These are phyloP conservation scores for Heliamphora exappendiculata DNA, from an alignment of 148 eudicot genomes.

Conservation along the genomic window DNA sequence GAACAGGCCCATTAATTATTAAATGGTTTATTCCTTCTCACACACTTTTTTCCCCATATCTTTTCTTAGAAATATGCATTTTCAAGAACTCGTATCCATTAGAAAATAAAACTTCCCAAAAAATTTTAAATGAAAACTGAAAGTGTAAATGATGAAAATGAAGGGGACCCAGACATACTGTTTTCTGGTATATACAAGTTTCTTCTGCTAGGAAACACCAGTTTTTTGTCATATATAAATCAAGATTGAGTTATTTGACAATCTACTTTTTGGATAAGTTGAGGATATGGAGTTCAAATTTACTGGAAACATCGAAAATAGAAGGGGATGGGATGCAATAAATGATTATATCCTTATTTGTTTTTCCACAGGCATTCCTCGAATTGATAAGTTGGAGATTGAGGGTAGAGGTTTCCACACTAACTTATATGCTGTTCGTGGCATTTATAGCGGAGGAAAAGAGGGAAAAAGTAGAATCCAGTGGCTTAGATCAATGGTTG, in stretches of 20 bases:
- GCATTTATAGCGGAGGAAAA: conserved; percentile 81
- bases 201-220: neutral
- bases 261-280: neutral
- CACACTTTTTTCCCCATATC: neutral
- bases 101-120: neutral
- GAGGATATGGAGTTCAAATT: neutral
- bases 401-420: conserved; percentile 99
- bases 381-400: conserved; percentile 86
- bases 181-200: neutral
- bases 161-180: neutral
- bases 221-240: neutral
- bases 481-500: conserved; percentile 99
- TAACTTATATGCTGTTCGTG: conserved; percentile 85
- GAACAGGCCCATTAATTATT: neutral
- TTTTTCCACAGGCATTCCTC: conserved; percentile 61
- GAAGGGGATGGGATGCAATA: neutral
- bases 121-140: neutral
- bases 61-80: no score
- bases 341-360: neutral
- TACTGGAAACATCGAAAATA: neutral
- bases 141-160: neutral
- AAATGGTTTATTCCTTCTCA: neutral
- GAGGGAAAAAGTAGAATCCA: conserved; percentile 97
- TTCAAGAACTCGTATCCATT: neutral
- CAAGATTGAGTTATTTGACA: neutral